Base-by-base conservation (phyloP, 176 grass and related monocot species). In the Miscanthus lutarioriparius region DNA sequence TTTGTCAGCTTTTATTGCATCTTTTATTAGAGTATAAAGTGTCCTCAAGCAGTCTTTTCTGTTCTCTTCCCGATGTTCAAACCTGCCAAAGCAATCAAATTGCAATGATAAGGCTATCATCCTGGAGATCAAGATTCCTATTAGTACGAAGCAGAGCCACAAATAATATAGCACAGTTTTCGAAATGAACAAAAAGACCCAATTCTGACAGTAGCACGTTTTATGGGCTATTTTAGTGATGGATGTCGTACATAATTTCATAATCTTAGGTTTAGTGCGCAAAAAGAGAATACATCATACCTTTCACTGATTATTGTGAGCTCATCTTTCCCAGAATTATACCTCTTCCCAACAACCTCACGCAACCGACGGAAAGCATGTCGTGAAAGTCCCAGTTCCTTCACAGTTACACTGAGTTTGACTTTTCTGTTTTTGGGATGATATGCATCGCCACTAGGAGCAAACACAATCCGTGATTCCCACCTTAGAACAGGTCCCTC, bases 11-110 rank as follows among this genome's bases (percentile, higher is more conserved):
- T 88, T 93, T 64, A 83, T 77, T 41, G 93, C 96, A 81, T 93
- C 89, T 92, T 93, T 67, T 51, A 93, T 80, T 74, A 98, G 70
- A 37, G 79, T 84, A 70, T 83, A 92, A 16, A 98, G 75, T 75
- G 93, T 98, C 89, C 93, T 91, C 81, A 98, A 85, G 76, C 96
- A 98, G 90, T 98, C 96, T 83, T 95, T 98, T 78, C 96, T 90
- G 85, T 98, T 98, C 67, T 98, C 96, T 70, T 98, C 96, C 43
- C 93, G 83, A 75, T 98, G 89, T 14, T 93, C 93, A 89, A 90
- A 98, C 76, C 91, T 98, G 51, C 22, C 71, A 12, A 47, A 81
- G 38, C 62, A 94, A 85, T 82, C 30, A 27, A 89, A 58, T 9
- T 56, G 64, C 48, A 64, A 30, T 77, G 26, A 35, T 75, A 84